Evolutionary conservation across 306 rosid species (phyloP), one percentile per base, ranked within the genome.

Genomic region (Abrus precatorius): DNA sequence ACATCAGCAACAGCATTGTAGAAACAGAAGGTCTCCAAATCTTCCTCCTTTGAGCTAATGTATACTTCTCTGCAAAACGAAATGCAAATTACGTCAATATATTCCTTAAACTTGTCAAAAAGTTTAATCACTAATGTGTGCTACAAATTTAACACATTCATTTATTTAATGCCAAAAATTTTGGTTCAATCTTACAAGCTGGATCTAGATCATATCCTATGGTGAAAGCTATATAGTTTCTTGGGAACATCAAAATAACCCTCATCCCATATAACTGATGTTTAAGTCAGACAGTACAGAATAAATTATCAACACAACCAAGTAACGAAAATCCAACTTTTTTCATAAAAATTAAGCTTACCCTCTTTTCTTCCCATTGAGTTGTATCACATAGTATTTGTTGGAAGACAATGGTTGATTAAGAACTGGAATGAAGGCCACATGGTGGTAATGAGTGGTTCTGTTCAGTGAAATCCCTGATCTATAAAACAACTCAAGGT

Each of bases 391-490:
- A 76, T 95, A 92, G 86, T 92, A 94, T n/a, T 52, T 84, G 7
- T 90, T 86, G 53, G 95, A 84, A 69, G 89, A 81, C 70, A 89
- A 14, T 7, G 98, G 97, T 44, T 85, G 90, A 72, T 83, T 78
- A n/a, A 90, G 88, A 56, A 82, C 98, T 1, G 98, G 98, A 72
- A 95, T 85, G 85, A 93, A 89, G 69, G 82, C 50, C 27, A 88
- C 87, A 72, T 82, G 86, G 47, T 85, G 85, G 63, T 70, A 84
- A 54, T 68, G 83, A 43, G 85, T 78, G 56, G 80, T 14, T 84
- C 88, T 78, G 40, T 44, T 79, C 7, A 87, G 61, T 7, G 90
- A 84, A 82, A 87, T 74, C 5, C 92, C 91, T 14, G 87, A 62
- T 14, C 89, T 70, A 57, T 87, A 92, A 72, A 76, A 88, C 69